These are phyloP conservation scores for Penicillium malachiteum DNA, from an alignment of 495 filamentous ascomycete species.

Conservation along the genomic window DNA sequence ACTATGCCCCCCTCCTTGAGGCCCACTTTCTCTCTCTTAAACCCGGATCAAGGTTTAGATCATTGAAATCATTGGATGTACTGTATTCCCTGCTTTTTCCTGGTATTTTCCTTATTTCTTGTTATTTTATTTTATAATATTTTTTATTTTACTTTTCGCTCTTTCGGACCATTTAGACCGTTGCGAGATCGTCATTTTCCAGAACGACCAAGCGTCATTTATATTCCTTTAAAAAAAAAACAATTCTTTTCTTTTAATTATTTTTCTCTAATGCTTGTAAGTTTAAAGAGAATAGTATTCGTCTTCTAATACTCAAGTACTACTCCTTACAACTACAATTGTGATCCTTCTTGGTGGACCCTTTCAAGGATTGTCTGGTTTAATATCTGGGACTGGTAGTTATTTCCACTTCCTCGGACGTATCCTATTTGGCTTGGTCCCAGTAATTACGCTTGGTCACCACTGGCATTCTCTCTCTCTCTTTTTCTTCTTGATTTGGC, in stretches of 20 bases:
- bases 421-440: conserved; percentile 1
- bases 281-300: too few species aligned
- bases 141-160: not conserved
- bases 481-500: not conserved
- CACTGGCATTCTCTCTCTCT: too few species aligned
- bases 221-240: too few species aligned
- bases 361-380: conserved; percentile 19
- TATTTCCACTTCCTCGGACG: conserved; percentile 28
- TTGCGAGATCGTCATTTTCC: conserved; percentile 16
- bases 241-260: too few species aligned
- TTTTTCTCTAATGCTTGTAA: too few species aligned
- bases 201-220: too few species aligned
- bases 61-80: not conserved
- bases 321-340: not conserved
- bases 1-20: not conserved
- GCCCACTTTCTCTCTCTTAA: not conserved
- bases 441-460: not conserved
- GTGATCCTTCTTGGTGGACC: conserved; percentile 19
- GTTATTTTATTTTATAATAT: too few species aligned
- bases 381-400: conserved; percentile 20
- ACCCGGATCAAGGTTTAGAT: not conserved
- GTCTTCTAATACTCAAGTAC: not conserved
- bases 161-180: conserved; percentile 14
- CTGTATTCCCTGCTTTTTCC: not conserved
- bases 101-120: too few species aligned